Base-by-base conservation (phyloP, 768 basidiomycete genomes). In the Leccinum subgranulosum region DNA sequence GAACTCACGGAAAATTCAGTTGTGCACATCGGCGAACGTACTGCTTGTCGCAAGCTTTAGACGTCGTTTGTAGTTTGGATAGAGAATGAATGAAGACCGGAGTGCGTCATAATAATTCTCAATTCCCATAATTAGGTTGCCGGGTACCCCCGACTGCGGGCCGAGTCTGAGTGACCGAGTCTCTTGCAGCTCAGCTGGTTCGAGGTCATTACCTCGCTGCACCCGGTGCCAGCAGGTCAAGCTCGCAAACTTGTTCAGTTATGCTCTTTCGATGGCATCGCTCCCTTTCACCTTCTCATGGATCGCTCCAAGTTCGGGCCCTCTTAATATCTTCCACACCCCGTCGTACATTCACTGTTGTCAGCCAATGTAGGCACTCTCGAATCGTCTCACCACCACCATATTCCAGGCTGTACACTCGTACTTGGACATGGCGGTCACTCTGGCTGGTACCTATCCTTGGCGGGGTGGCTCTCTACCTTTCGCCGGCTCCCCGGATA, bases 401-500 rank as follows among this genome's bases (percentile, higher is more conserved):
- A 27, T 57, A 49, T 51, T 58, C 43, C 51, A 67, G 54, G 58
- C 67, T 53, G 23, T 72, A 66, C 51, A 64, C 72, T 12, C 75
- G 19, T 57, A 60, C 52, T 64, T 70, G 51, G 72, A 67, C 51
- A 58, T 65, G 60, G 64, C 64, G 64, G 47, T 51, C 57, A n/a
- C 61, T 72, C 53, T 88, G 85, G 85, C 64, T 84, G 12, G 61
- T 82, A 29, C 86, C 88, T 1, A 61, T 85, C 4, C 76, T 78
- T 5, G 84, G 83, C 27, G 86, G 84, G 21, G 61, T 85, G 27
- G 68, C 74, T 15, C 64, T 88, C 19, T 85, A 76, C 62, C 69
- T 82, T 47, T 77, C 59, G 77, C 85, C 34, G 55, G 67, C 48
- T 36, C 77, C 74, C 51, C 69, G 76, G 49, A 73, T 79, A 48